Conservation (phyloP, 345 rosid species). For the Murraya koenigii region DNA sequence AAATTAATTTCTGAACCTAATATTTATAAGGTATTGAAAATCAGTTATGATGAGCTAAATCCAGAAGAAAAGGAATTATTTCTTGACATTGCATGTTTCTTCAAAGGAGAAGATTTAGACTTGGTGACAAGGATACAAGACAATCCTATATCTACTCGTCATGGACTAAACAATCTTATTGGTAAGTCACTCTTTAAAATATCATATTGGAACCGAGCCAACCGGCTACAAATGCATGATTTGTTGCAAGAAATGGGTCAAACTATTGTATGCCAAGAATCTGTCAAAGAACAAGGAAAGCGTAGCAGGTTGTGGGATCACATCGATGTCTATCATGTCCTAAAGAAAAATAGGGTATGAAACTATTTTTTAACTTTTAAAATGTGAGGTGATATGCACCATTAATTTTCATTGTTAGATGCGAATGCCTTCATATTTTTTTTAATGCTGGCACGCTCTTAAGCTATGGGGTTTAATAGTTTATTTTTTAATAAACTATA, state of each 20-base stretch:
- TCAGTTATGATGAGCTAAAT: conserved; percentile 16
- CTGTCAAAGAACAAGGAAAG: background rate
- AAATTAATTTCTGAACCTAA: background rate
- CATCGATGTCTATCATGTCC: background rate
- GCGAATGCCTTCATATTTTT: too few species aligned
- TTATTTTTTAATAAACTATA: too few species aligned
- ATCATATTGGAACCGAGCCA: too few species aligned
- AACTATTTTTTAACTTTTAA: background rate
- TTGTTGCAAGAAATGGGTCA: conserved; percentile 31
- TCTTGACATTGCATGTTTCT: conserved; percentile 49
- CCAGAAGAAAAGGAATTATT: conserved; percentile 25
- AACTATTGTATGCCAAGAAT: conserved; percentile 14
- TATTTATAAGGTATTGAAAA: conserved; percentile 5
- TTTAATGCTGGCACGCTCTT: too few species aligned
- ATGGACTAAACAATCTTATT: too few species aligned
- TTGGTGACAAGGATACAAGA: conserved; percentile 21
- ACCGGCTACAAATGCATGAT: conserved; percentile 38
- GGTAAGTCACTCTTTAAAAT: too few species aligned
- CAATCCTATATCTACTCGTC: background rate
- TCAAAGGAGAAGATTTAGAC: conserved; percentile 21
- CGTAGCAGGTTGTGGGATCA: conserved; percentile 11
- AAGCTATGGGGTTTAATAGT: too few species aligned
- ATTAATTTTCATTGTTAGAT: too few species aligned
- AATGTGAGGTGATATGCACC: too few species aligned
- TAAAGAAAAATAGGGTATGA: background rate